Evolutionary conservation across 768 basidiomycete species (phyloP).

Genomic region (Vararia minispora): DNA sequence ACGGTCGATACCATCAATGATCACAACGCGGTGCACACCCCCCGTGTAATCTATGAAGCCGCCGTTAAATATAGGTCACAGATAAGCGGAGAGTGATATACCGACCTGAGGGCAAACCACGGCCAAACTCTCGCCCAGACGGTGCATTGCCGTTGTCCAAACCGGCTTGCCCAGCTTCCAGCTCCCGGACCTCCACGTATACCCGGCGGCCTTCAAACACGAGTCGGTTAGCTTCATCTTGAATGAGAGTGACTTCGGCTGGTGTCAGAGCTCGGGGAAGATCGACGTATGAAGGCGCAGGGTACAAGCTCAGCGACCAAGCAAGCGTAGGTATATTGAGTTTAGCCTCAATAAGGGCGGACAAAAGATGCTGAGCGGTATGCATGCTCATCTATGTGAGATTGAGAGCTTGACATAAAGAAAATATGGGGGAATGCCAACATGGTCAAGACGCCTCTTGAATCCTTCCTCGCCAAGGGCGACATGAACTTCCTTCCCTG

Average conservation of each 20-base stretch:
- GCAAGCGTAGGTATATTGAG: constrained; percentile 62
- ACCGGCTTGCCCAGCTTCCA: constrained; percentile 26
- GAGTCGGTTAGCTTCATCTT: constrained; percentile 50
- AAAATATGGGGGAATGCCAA: constrained; percentile 22
- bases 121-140: constrained; percentile 41
- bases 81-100: no score
- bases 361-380: constrained; percentile 75
- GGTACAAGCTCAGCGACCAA: constrained; percentile 67
- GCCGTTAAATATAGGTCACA: no score
- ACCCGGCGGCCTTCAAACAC: constrained; percentile 62
- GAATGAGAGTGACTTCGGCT: constrained; percentile 52
- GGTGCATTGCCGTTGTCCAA: constrained; percentile 26
- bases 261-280: constrained; percentile 54
- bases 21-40: constrained; percentile 65
- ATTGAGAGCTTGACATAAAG: neutral
- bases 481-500: constrained; percentile 40
- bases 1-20: constrained; percentile 75
- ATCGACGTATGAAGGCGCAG: constrained; percentile 68
- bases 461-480: constrained; percentile 49
- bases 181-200: constrained; percentile 65
- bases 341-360: constrained; percentile 60
- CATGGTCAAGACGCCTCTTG: constrained; percentile 64
- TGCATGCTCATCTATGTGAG: constrained; percentile 67
- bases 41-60: constrained; percentile 69
- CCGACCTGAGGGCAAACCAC: constrained; percentile 56